A percentile compares a stretch with the other conserved stretches of the same genome.
These are phyloP conservation scores for Puya raimondii DNA, from an alignment of 176 grass and related monocot species.

Conservation along the genomic window DNA sequence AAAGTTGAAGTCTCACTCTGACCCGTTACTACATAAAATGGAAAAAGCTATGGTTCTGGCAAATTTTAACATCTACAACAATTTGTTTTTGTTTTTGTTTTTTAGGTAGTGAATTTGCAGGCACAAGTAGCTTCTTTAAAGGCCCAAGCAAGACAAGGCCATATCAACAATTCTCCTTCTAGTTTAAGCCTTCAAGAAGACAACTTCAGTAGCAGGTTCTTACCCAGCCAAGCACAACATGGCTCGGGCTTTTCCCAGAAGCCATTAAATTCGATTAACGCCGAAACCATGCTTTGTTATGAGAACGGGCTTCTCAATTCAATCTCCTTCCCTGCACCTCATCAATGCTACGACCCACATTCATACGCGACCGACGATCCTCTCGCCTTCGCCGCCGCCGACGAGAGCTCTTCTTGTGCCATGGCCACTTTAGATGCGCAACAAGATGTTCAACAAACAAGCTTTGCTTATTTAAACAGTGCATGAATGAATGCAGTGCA, in stretches of 20 bases:
- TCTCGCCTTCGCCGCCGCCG: not conserved
- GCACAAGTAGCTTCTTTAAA: slow-evolving; percentile 65
- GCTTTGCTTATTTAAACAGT: slow-evolving; percentile 58
- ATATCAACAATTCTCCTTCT: slow-evolving; percentile 25
- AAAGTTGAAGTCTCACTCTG: not conserved
- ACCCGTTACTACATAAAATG: not conserved
- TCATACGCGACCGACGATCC: slow-evolving; percentile 21
- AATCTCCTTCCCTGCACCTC: slow-evolving; percentile 28
- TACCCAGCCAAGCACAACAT: not conserved
- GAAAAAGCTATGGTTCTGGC: not conserved
- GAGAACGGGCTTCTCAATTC: slow-evolving; percentile 26
- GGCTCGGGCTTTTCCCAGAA: not conserved
- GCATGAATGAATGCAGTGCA: slow-evolving; percentile 16
- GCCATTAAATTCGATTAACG: slow-evolving; percentile 37
- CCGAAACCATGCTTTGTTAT: slow-evolving; percentile 25
- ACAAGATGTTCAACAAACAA: slow-evolving; percentile 39
- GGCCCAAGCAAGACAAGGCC: slow-evolving; percentile 35
- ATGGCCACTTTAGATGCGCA: slow-evolving; percentile 19
- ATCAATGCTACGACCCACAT: slow-evolving; percentile 29
- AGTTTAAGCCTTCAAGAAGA: slow-evolving; percentile 35
- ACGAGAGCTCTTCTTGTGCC: slow-evolving; percentile 27
- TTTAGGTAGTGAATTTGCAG: slow-evolving; percentile 75
- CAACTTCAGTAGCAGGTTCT: slow-evolving; percentile 19
- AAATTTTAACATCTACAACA: slow-evolving; percentile 9
- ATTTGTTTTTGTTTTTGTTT: slow-evolving; percentile 1